phyloP scores from a whole-genome alignment of 768 basidiomycete species.

The Obba rivulosa region DNA sequence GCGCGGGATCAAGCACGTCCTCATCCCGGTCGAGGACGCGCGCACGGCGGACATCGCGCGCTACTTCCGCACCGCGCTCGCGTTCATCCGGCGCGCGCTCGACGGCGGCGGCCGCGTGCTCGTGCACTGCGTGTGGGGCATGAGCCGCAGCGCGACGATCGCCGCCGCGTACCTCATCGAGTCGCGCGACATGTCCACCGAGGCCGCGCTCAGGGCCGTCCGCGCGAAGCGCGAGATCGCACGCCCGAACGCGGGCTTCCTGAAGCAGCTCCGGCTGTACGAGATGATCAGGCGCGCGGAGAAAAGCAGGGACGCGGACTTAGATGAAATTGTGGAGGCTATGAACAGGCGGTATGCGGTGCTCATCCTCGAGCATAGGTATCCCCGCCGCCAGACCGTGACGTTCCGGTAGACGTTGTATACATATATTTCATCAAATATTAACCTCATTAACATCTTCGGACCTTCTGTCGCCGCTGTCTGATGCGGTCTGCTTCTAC shows the following conservation, averaged over 20 bases:
- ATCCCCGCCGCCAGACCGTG: too few species aligned
- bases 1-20: conserved; percentile 38
- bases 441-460: too few species aligned
- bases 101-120: conserved; percentile 19
- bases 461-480: too few species aligned
- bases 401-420: too few species aligned
- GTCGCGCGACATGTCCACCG: conserved; percentile 19
- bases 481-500: too few species aligned
- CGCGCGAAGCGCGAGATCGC: conserved; percentile 19
- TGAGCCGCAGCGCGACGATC: conserved; percentile 25
- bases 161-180: conserved; percentile 25
- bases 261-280: conserved; percentile 24
- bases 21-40: conserved; percentile 43
- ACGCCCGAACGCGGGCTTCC: conserved; percentile 28
- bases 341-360: too few species aligned
- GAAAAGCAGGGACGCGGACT: neutral
- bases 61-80: conserved; percentile 41
- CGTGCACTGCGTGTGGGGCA: conserved; percentile 27
- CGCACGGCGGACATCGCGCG: conserved; percentile 32
- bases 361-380: too few species aligned
- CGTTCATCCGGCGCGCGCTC: conserved; percentile 44
- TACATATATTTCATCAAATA: too few species aligned
- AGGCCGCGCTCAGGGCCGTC: conserved; percentile 19
- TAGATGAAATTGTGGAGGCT: neutral
- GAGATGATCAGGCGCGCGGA: conserved; percentile 8